Evolutionary conservation across 1,139 yeast species (phyloP).

Genomic region (Magnusiomyces paraingens): DNA sequence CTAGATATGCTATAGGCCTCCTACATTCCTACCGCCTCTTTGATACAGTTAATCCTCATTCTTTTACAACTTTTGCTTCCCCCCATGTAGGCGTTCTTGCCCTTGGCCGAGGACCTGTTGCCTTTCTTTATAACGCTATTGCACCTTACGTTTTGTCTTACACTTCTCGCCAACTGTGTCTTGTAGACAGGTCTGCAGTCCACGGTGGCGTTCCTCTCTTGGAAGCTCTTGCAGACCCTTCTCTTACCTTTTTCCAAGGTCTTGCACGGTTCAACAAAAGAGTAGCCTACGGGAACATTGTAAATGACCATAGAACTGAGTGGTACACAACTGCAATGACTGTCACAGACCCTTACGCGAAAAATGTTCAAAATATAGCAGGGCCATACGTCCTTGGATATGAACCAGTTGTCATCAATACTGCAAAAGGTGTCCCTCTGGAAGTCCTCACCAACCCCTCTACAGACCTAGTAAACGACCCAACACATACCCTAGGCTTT

Average conservation of each 20-base stretch:
- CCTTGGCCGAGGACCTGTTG: constrained; percentile 46
- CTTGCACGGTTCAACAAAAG: constrained; percentile 46
- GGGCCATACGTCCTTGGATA: constrained; percentile 47
- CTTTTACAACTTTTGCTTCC: constrained; percentile 65
- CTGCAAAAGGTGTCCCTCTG: background rate
- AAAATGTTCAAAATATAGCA: constrained; percentile 28
- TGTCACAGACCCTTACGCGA: constrained; percentile 51
- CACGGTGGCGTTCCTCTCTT: constrained; percentile 43
- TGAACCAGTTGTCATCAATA: constrained; percentile 40
- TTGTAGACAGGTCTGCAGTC: constrained; percentile 40
- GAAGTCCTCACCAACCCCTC: background rate
- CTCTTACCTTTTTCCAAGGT: constrained; percentile 54
- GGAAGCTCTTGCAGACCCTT: constrained; percentile 56
- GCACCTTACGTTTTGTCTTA: constrained; percentile 61
- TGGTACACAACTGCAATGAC: constrained; percentile 79
- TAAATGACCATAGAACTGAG: constrained; percentile 72
- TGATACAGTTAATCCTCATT: constrained; percentile 33
- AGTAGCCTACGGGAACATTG: constrained; percentile 63
- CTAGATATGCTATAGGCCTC: constrained; percentile 71
- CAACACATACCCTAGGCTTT: background rate
- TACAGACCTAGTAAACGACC: too few relatives aligned
- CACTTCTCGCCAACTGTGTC: constrained; percentile 66
- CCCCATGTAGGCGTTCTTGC: constrained; percentile 79
- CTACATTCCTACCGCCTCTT: constrained; percentile 51
- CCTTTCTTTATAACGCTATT: constrained; percentile 48